These are phyloP conservation scores for Moesziomyces aphidis DNA, from an alignment of 1,284 basidiomycete species.

Conservation along the genomic window DNA sequence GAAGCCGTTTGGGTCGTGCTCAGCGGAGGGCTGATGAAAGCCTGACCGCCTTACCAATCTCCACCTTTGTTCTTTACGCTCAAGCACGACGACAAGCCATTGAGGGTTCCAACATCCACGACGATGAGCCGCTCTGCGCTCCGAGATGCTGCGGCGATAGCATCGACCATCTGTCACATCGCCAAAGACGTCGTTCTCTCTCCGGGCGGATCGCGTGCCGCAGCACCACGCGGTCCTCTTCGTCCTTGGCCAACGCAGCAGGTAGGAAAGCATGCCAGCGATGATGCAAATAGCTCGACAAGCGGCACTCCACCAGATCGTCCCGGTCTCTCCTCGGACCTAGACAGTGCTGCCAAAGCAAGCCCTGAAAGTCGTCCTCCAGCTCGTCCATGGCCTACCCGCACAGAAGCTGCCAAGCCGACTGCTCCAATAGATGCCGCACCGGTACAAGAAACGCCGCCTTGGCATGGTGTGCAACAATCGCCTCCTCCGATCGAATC, in stretches of 20 bases:
- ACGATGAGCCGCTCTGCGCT: constrained; percentile 42
- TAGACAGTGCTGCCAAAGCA: background rate
- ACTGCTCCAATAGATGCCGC: background rate
- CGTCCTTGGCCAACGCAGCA: constrained; percentile 12
- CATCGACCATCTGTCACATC: constrained; percentile 41
- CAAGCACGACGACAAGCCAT: background rate
- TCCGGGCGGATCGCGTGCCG: constrained; percentile 14
- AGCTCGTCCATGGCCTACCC: constrained; percentile 26
- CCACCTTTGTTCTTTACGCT: background rate
- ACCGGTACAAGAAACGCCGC: background rate
- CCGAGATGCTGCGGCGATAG: constrained; percentile 44
- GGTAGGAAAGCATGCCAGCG: background rate
- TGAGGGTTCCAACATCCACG: background rate
- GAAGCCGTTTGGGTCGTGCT: background rate
- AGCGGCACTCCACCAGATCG: background rate
- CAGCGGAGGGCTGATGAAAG: background rate
- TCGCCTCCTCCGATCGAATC: too few species aligned
- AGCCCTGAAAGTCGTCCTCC: background rate
- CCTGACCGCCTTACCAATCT: background rate
- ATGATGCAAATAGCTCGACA: background rate
- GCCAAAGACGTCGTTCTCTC: constrained; percentile 36
- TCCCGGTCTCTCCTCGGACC: background rate
- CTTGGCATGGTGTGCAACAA: too few species aligned
- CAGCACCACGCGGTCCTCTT: constrained; percentile 1
- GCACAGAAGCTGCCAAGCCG: constrained; percentile 1